Percentiles rank a stretch among this genome's conserved stretches.
phyloP scores from a whole-genome alignment of 2,329 filamentous ascomycete species.

The Claviceps sorghi region DNA sequence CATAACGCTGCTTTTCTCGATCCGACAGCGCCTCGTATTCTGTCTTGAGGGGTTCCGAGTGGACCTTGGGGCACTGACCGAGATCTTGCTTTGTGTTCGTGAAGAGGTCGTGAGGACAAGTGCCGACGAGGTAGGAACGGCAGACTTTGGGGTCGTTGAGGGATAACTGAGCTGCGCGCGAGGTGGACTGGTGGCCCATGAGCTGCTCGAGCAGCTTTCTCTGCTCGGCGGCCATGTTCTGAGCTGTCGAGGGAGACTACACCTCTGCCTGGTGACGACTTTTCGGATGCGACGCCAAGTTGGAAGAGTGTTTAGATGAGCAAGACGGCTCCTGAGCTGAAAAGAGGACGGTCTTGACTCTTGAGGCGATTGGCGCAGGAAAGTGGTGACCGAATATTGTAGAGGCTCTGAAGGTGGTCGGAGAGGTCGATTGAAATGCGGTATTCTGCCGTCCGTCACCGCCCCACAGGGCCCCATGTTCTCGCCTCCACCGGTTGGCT shows the following conservation, averaged over 20 bases:
- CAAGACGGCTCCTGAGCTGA: not conserved
- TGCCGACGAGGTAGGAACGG: conserved; percentile 83
- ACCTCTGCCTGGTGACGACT: not conserved
- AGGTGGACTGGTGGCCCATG: conserved; percentile 61
- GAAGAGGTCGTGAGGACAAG: conserved; percentile 96
- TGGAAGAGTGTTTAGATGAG: too few relatives aligned
- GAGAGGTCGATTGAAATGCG: not conserved
- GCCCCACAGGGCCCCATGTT: conserved; percentile 7
- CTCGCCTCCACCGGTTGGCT: not conserved
- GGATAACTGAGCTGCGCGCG: conserved; percentile 65
- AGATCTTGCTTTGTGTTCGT: conserved; percentile 98
- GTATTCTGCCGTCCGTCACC: conserved; percentile 8
- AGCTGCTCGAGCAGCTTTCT: conserved; percentile 97
- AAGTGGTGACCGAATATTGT: not conserved
- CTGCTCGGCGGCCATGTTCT: conserved; percentile 82
- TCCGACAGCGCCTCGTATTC: conserved; percentile 70
- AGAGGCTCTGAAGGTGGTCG: not conserved
- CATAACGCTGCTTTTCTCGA: conserved; percentile 60
- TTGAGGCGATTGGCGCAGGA: not conserved
- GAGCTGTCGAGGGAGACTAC: not conserved
- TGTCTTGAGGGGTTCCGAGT: conserved; percentile 73
- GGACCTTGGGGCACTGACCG: conserved; percentile 73
- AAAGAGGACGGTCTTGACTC: not conserved
- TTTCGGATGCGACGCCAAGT: too few relatives aligned
- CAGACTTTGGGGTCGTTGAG: conserved; percentile 90